phyloP scores from a whole-genome alignment of 176 grass and related monocot species.

The Elymus sibiricus region DNA sequence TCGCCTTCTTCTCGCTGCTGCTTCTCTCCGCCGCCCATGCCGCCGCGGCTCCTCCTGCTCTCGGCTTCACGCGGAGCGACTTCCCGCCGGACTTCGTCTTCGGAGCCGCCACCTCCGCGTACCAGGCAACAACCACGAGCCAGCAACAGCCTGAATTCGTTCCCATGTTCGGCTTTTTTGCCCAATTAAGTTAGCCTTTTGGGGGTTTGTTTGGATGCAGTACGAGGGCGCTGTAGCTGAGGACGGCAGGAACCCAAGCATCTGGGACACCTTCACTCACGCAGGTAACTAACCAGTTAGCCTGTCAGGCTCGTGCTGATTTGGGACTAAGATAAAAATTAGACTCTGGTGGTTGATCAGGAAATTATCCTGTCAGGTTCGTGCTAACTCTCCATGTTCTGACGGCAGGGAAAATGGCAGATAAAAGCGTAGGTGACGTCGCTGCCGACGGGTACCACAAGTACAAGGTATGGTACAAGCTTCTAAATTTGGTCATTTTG shows the following conservation, averaged over 20 bases:
- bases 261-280: conserved; percentile 34
- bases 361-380: not conserved
- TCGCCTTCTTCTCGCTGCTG: not conserved
- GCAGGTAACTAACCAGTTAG: not conserved
- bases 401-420: not conserved
- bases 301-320: not conserved
- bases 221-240: conserved; percentile 8
- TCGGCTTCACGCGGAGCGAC: not conserved
- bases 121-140: not conserved
- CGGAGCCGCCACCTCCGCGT: conserved; percentile 1
- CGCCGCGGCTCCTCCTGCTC: not conserved
- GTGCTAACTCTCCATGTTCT: not conserved
- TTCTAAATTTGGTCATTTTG: not conserved
- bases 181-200: not conserved
- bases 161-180: not conserved
- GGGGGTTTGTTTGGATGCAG: not conserved
- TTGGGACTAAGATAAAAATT: not conserved
- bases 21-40: not conserved
- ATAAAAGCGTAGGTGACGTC: conserved; percentile 10
- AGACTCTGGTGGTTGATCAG: not conserved
- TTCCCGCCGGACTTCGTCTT: conserved; percentile 8
- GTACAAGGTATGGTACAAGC: not conserved
- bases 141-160: not conserved
- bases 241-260: conserved; percentile 36
- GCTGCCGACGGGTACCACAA: conserved; percentile 30